Conservation (phyloP, 2,329 filamentous ascomycete species). For the Aspergillus fischeri region DNA sequence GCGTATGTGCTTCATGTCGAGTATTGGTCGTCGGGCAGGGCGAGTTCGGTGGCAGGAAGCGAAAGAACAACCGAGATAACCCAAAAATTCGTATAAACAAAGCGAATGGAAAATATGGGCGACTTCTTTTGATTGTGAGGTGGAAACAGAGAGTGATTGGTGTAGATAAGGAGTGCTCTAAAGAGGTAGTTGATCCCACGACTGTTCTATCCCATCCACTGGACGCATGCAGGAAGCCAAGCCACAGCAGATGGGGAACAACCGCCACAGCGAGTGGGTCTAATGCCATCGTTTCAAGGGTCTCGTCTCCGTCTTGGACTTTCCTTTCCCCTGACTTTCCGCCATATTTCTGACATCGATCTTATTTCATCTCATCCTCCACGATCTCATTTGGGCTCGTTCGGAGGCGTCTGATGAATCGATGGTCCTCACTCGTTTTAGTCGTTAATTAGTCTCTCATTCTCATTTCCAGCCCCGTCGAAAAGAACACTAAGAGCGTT, state of each 20-base stretch:
- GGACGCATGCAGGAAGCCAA: constrained; percentile 9
- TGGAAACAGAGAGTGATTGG: not conserved
- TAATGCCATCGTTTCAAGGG: constrained; percentile 6
- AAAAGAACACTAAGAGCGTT: constrained; percentile 6
- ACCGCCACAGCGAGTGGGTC: constrained; percentile 16
- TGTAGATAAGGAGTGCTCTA: not conserved
- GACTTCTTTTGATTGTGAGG: not conserved
- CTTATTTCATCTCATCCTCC: constrained; percentile 4
- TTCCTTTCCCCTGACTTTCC: constrained; percentile 6
- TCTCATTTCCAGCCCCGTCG: constrained; percentile 8
- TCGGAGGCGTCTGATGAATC: constrained; percentile 23
- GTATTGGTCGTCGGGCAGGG: not conserved
- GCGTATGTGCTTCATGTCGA: constrained; percentile 31
- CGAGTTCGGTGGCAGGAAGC: not conserved
- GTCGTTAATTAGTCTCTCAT: constrained; percentile 22
- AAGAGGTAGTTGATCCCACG: not conserved
- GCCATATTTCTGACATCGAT: constrained; percentile 5
- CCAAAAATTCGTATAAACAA: not conserved
- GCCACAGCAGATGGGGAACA: constrained; percentile 8
- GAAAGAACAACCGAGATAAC: not conserved
- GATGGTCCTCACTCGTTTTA: constrained; percentile 24
- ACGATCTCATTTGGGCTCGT: constrained; percentile 19
- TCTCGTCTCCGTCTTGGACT: constrained; percentile 1
- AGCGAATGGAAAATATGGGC: not conserved
- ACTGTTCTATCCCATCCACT: not conserved